These are phyloP conservation scores for Sordariomycetes sp. DNA, from an alignment of 2,329 filamentous ascomycete genomes.

Conservation along the genomic window DNA sequence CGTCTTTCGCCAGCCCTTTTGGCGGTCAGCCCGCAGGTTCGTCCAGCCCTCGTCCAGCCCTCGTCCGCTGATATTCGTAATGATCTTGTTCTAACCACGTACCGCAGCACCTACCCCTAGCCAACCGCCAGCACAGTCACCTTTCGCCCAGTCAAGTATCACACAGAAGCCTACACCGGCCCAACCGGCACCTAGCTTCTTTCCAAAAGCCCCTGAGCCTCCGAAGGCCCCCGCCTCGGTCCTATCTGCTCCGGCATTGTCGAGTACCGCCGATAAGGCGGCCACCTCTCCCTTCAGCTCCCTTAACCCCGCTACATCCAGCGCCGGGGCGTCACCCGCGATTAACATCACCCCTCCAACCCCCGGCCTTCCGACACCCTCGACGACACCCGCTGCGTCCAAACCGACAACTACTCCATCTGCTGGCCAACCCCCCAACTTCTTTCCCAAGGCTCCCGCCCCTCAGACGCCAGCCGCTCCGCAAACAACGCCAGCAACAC, in stretches of 20 bases:
- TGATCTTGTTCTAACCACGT: not conserved
- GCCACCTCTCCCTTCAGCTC: not conserved
- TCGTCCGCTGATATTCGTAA: not conserved
- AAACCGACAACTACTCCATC: conserved; percentile 3
- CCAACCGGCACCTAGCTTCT: not conserved
- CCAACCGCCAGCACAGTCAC: not conserved
- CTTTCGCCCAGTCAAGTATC: not conserved
- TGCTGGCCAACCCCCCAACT: not conserved
- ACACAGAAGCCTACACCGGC: not conserved
- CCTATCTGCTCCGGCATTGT: not conserved
- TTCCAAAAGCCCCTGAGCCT: not conserved
- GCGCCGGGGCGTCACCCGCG: conserved; percentile 1
- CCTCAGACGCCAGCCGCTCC: conserved; percentile 7
- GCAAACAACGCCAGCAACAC: conserved; percentile 7
- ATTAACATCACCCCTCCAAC: conserved; percentile 9
- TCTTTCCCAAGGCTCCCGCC: conserved; percentile 5
- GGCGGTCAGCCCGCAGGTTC: not conserved
- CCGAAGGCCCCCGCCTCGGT: not conserved
- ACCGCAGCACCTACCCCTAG: not conserved
- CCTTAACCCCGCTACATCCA: not conserved
- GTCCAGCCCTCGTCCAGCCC: not conserved
- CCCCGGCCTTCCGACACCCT: conserved; percentile 6
- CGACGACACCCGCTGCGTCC: not conserved
- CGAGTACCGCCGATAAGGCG: not conserved
- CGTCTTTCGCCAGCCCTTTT: not conserved